Evolutionary conservation across 2,329 filamentous ascomycete species (phyloP), one percentile per base, ranked within the genome.

Genomic region (Phoma sp.): DNA sequence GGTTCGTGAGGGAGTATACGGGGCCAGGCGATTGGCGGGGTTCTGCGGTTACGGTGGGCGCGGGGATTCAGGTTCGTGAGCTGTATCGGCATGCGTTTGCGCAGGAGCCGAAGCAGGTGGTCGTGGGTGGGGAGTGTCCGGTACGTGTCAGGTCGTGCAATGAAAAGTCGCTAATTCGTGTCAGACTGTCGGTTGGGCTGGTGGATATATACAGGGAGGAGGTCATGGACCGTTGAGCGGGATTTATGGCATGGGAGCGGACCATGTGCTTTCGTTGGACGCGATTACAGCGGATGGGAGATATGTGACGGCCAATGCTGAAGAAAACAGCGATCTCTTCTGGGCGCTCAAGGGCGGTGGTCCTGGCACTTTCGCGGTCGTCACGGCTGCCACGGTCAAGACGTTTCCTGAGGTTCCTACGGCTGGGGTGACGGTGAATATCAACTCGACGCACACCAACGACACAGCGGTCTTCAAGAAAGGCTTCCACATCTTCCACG

Each of bases 211-310:
- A 1, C 52, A 60, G 21, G 61, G 80, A 32, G 47, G 47, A 25
- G 83, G 83, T 0, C 81, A 86, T 67, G 79, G 77, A 7, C 80
- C 81, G 5, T 64, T 85, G 33, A 78, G 77, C 15, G 74, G 75
- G 20, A 70, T 76, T 39, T 80, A 78, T 59, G 68, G 68, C 4
- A 59, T 71, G 17, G 61, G 60, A 3, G 65, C 60, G 5, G 68
- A 71, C 38, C 61, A 68, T 7, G 62, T 68, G 4, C 36, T 65
- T 1, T 47, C 57, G 5, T 60, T 58, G 20, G 52, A 68, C 25
- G 66, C 69, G 20, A 64, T 67, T 2, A 66, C 69, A 18, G 62
- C 69, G 1, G 26, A 37, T 38, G 64, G 61, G 2, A 48, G 47
- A 15, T 45, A 65, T 28, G 51, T 70, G 2, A 66, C 47, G 11